Conservation (phyloP, 2,329 filamentous ascomycete species). For the Seiridium cupressi region DNA sequence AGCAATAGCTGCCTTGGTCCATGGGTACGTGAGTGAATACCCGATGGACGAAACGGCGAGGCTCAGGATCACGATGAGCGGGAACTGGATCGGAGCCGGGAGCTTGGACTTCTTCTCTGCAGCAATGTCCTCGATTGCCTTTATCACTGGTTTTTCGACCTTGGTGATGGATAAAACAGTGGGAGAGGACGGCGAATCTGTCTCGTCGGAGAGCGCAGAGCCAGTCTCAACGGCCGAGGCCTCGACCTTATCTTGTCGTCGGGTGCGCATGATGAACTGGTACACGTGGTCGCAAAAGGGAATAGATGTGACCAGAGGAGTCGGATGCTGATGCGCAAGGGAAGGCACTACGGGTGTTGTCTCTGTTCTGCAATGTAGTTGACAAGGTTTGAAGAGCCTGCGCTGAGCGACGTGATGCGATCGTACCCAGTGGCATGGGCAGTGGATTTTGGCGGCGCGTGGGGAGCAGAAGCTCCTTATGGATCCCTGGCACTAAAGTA, state of each 20-base stretch:
- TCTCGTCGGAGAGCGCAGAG: background rate
- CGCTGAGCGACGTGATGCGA: background rate
- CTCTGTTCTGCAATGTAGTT: background rate
- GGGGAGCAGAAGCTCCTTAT: background rate
- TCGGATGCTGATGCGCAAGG: background rate
- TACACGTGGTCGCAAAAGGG: background rate
- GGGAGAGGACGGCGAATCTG: slow-evolving; percentile 1
- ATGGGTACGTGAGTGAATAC: slow-evolving; percentile 59
- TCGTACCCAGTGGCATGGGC: background rate
- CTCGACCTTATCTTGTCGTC: slow-evolving; percentile 9
- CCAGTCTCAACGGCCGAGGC: background rate
- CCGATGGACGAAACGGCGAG: slow-evolving; percentile 63
- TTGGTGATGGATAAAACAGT: background rate
- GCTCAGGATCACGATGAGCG: slow-evolving; percentile 51
- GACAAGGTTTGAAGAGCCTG: background rate
- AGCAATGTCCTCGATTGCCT: background rate
- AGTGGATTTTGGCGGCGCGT: background rate
- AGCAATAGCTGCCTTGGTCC: slow-evolving; percentile 65
- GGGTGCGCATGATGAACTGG: slow-evolving; percentile 10
- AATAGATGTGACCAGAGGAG: background rate
- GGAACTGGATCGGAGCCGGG: slow-evolving; percentile 47
- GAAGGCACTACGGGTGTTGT: background rate
- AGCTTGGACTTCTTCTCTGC: slow-evolving; percentile 30
- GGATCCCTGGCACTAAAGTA: background rate
- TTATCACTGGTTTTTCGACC: background rate